Percentiles rank a stretch among this genome's conserved stretches.
Evolutionary conservation across 1,284 basidiomycete genomes (phyloP).

Genomic region (Taiwanofungus camphoratus): DNA sequence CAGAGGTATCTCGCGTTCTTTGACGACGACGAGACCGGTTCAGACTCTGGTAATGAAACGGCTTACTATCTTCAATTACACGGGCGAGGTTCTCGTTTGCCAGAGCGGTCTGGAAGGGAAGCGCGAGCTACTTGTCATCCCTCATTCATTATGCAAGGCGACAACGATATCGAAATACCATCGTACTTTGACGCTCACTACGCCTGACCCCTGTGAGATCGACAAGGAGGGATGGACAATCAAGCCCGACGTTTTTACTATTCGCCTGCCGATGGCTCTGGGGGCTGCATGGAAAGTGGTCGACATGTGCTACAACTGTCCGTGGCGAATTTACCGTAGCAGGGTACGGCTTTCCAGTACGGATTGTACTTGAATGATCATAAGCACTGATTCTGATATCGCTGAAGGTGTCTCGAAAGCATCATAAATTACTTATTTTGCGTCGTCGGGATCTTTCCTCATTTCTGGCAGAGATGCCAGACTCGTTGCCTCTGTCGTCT

Average conservation of each 20-base stretch:
- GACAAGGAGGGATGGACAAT: slow-evolving; percentile 12
- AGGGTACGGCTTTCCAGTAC: slow-evolving; percentile 33
- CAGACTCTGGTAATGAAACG: slow-evolving; percentile 18
- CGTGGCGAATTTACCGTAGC: slow-evolving; percentile 52
- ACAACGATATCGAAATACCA: slow-evolving; percentile 18
- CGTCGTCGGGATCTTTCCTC: slow-evolving; percentile 49
- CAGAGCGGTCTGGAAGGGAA: slow-evolving; percentile 1
- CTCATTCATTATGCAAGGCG: slow-evolving; percentile 23
- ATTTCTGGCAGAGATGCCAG: slow-evolving; percentile 65
- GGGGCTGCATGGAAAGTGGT: slow-evolving; percentile 38
- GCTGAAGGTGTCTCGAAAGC: slow-evolving; percentile 24
- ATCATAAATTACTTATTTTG: slow-evolving; percentile 47
- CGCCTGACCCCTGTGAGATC: slow-evolving; percentile 1
- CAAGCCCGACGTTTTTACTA: slow-evolving; percentile 9
- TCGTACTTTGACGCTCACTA: slow-evolving; percentile 7
- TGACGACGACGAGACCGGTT: too few relatives aligned
- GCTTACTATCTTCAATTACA: slow-evolving; percentile 17
- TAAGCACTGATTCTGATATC: slow-evolving; percentile 1
- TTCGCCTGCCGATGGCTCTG: slow-evolving; percentile 14
- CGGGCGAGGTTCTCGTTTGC: slow-evolving; percentile 12
- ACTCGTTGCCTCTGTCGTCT: slow-evolving; percentile 60
- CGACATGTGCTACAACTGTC: slow-evolving; percentile 35
- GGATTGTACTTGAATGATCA: background rate
- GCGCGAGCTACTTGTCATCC: slow-evolving; percentile 14
- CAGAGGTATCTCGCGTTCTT: too few relatives aligned